A percentile compares a stretch with the other conserved stretches of the same genome.
phyloP scores from a whole-genome alignment of 2,329 filamentous ascomycete genomes.

The Verticillium isaacii region DNA sequence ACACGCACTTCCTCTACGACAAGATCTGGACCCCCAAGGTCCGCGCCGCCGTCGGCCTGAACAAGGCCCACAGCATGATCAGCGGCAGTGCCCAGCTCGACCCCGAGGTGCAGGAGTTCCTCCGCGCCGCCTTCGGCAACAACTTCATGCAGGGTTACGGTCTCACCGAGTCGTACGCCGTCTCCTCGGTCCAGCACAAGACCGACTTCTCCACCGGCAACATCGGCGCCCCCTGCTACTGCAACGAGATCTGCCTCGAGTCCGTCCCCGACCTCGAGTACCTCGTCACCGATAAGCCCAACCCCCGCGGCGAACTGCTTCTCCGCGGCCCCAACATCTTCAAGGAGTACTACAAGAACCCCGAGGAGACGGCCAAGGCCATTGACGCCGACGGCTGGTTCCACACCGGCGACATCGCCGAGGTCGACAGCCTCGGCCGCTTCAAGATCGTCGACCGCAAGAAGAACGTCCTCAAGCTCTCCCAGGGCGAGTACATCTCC shows the following conservation, averaged over 20 bases:
- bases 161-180: constrained; percentile 88
- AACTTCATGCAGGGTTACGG: constrained; percentile 86
- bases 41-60: constrained; percentile 73
- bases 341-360: constrained; percentile 83
- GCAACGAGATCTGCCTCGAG: constrained; percentile 71
- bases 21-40: constrained; percentile 91
- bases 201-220: constrained; percentile 74
- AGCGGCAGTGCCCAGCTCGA: constrained; percentile 90
- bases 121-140: constrained; percentile 76
- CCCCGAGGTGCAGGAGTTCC: constrained; percentile 80
- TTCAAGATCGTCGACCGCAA: constrained; percentile 92
- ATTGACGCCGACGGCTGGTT: constrained; percentile 93
- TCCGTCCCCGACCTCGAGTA: constrained; percentile 96
- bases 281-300: constrained; percentile 77
- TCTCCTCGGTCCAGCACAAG: constrained; percentile 62
- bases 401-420: constrained; percentile 87
- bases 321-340: constrained; percentile 79
- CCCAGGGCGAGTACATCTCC: constrained; percentile 96
- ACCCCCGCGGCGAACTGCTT: constrained; percentile 85
- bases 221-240: constrained; percentile 68
- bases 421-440: constrained; percentile 78
- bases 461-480: constrained; percentile 98
- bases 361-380: constrained; percentile 77
- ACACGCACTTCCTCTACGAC: constrained; percentile 74
- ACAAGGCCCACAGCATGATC: constrained; percentile 68